Evolutionary conservation across 2,329 filamentous ascomycete genomes (phyloP).

Genomic region (Boeremia lycopersici): DNA sequence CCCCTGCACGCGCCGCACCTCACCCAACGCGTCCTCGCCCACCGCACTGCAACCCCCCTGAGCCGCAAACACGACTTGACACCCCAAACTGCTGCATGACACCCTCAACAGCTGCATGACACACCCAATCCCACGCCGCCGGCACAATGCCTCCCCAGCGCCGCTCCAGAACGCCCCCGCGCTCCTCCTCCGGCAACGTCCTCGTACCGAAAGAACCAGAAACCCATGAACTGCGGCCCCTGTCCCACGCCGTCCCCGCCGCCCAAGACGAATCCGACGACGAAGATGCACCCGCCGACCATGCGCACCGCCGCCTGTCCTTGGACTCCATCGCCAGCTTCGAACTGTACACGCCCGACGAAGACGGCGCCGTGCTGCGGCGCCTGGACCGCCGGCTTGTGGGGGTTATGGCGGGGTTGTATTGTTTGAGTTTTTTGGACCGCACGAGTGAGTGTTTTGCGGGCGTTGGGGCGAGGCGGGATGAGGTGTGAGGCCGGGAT

Average conservation of each 20-base stretch:
- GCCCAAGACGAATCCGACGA: slow-evolving; percentile 19
- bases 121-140: no score
- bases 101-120: no score
- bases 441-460: slow-evolving; percentile 68
- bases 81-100: no score
- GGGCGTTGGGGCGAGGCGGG: neutral
- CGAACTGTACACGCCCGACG: slow-evolving; percentile 66
- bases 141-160: no score
- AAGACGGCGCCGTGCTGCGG: slow-evolving; percentile 72
- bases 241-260: slow-evolving; percentile 22
- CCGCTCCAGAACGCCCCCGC: no score
- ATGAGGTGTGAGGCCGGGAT: no score
- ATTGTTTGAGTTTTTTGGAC: slow-evolving; percentile 84
- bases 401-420: slow-evolving; percentile 79
- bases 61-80: no score
- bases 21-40: no score
- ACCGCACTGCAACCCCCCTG: no score
- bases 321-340: slow-evolving; percentile 50
- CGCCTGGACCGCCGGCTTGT: slow-evolving; percentile 82
- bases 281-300: slow-evolving; percentile 20
- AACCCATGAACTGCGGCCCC: slow-evolving; percentile 33
- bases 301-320: slow-evolving; percentile 26
- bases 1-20: no score
- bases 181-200: slow-evolving; percentile 11
- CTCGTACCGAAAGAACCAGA: slow-evolving; percentile 21